Percentiles rank a stretch among this genome's conserved stretches.
Conservation (phyloP, 148 eudicot genomes). For the Rhododendron molle region DNA sequence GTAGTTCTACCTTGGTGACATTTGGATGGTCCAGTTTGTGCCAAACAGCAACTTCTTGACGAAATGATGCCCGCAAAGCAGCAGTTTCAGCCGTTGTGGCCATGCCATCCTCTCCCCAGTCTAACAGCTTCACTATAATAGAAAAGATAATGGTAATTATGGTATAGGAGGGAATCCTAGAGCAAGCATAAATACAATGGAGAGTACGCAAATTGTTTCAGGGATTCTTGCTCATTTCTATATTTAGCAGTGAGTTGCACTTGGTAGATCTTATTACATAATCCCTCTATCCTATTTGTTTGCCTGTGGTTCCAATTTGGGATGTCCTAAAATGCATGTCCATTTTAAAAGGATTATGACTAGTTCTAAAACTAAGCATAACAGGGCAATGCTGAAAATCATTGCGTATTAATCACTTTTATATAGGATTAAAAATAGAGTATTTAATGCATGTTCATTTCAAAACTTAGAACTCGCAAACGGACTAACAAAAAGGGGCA, state of each 20-base stretch:
- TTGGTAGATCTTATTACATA: not conserved
- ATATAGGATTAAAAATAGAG: not conserved
- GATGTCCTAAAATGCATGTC: not conserved
- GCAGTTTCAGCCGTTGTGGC: constrained; percentile 62
- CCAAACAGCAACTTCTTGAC: constrained; percentile 84
- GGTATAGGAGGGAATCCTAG: not conserved
- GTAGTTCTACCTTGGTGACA: constrained; percentile 54
- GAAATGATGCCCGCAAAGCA: constrained; percentile 55
- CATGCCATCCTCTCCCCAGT: constrained; percentile 91
- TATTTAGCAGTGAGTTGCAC: not conserved
- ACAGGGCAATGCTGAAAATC: not conserved
- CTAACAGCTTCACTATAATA: constrained; percentile 68
- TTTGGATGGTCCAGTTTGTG: constrained; percentile 86
- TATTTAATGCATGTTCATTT: not conserved
- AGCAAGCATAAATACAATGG: not conserved
- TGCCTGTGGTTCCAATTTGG: not conserved
- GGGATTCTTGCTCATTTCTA: not conserved
- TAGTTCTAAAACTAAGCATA: not conserved
- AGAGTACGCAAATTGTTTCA: not conserved
- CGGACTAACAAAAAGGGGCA: not conserved
- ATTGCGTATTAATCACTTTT: not conserved
- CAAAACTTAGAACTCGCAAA: not conserved
- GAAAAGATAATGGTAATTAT: not conserved
- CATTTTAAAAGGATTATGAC: not conserved
- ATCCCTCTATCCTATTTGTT: not conserved